Percentiles rank a stretch among this genome's conserved stretches.
Evolutionary conservation across 106 monocot species (phyloP).

Genomic region (Dendrobium officinale): DNA sequence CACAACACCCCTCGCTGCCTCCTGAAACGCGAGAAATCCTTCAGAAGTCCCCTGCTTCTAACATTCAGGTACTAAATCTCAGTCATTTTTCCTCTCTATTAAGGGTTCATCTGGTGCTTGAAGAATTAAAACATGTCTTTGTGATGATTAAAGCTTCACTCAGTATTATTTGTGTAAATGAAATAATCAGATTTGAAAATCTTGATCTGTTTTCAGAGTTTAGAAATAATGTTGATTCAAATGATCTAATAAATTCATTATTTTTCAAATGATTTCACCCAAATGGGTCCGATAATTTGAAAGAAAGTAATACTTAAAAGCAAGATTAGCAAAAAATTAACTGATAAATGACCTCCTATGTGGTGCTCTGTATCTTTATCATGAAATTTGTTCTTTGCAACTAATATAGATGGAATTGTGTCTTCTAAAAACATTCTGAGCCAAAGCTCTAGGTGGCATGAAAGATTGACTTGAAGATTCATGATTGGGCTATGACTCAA

Average conservation of each 20-base stretch:
- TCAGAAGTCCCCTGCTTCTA: neutral
- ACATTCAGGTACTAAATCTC: neutral
- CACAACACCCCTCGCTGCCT: neutral
- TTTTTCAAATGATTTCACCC: too few relatives aligned
- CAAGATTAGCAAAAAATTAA: neutral
- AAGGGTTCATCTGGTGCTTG: neutral
- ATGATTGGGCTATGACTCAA: neutral
- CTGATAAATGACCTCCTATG: neutral
- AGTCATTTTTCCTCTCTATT: neutral
- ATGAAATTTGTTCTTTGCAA: neutral
- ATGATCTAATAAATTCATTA: too few relatives aligned
- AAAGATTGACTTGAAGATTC: neutral
- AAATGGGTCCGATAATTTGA: neutral
- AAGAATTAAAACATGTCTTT: neutral
- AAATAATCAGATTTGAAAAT: neutral
- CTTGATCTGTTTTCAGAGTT: too few relatives aligned
- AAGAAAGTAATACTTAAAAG: neutral
- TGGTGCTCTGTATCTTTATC: neutral
- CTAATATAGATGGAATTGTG: neutral
- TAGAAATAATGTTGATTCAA: too few relatives aligned
- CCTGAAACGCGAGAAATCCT: conserved; percentile 8
- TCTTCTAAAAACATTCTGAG: conserved; percentile 9
- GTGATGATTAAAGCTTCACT: neutral
- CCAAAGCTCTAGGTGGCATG: conserved; percentile 13
- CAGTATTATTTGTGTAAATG: neutral